These are phyloP conservation scores for Sutorius australiensis DNA, from an alignment of 768 basidiomycete genomes.

Conservation along the genomic window DNA sequence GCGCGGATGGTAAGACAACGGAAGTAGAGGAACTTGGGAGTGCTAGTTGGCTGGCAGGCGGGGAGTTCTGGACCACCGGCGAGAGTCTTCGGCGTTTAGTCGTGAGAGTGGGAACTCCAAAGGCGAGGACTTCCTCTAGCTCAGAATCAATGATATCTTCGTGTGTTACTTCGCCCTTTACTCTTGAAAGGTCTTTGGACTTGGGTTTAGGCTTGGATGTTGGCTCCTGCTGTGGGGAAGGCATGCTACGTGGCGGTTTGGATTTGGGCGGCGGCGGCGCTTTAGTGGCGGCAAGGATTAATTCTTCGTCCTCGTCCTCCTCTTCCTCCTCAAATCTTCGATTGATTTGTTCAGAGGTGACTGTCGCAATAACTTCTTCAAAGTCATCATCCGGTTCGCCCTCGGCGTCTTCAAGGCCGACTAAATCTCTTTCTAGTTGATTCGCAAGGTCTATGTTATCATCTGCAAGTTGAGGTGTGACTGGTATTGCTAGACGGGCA, in stretches of 20 bases:
- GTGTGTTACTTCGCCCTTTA: constrained; percentile 20
- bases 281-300: constrained; percentile 22
- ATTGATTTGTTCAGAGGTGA: constrained; percentile 25
- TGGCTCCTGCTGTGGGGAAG: constrained; percentile 22
- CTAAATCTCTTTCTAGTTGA: constrained; percentile 26
- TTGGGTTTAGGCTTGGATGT: constrained; percentile 26
- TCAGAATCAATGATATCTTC: constrained; percentile 27
- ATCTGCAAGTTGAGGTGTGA: constrained; percentile 25
- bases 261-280: constrained; percentile 30
- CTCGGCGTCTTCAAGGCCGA: constrained; percentile 34
- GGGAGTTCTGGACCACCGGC: constrained; percentile 18
- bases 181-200: constrained; percentile 21
- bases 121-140: constrained; percentile 45
- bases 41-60: constrained; percentile 30
- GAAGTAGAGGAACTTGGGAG: constrained; percentile 36
- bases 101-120: constrained; percentile 43
- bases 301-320: constrained; percentile 32
- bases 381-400: constrained; percentile 44
- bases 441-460: constrained; percentile 27
- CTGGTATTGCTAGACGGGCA: constrained; percentile 14
- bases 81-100: constrained; percentile 32
- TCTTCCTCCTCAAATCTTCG: constrained; percentile 31
- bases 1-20: constrained; percentile 29
- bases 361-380: constrained; percentile 36
- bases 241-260: constrained; percentile 26